These are phyloP conservation scores for Penicillium hesseltinei DNA, from an alignment of 2,329 filamentous ascomycete genomes.

Conservation along the genomic window DNA sequence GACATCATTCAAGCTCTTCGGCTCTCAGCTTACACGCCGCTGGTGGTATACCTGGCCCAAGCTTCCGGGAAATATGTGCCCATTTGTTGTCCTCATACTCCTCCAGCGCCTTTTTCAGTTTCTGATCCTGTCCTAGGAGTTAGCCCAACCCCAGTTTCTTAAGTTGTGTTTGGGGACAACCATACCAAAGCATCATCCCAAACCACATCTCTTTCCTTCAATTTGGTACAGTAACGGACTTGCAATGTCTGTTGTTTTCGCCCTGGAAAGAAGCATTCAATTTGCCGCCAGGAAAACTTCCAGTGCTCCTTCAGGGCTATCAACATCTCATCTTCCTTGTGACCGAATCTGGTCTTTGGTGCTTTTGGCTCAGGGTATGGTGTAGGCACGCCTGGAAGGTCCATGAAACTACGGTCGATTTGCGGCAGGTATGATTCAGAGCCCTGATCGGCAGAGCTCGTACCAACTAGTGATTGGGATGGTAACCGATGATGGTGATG, in stretches of 20 bases:
- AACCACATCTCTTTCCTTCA: slow-evolving; percentile 88
- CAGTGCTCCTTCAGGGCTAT: slow-evolving; percentile 93
- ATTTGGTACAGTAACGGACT: slow-evolving; percentile 90
- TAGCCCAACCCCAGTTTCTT: neutral
- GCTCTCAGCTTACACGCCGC: slow-evolving; percentile 81
- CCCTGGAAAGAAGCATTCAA: slow-evolving; percentile 92
- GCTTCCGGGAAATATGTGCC: slow-evolving; percentile 86
- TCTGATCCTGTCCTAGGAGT: slow-evolving; percentile 31
- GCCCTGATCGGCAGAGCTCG: slow-evolving; percentile 55
- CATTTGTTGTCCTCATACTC: slow-evolving; percentile 68
- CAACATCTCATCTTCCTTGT: slow-evolving; percentile 71
- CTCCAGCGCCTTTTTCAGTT: slow-evolving; percentile 40
- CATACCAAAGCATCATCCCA: slow-evolving; percentile 90
- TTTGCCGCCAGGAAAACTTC: slow-evolving; percentile 95
- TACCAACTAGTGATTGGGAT: slow-evolving; percentile 64
- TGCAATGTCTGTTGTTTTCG: slow-evolving; percentile 86
- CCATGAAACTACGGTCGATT: slow-evolving; percentile 70
- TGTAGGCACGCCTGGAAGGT: slow-evolving; percentile 79
- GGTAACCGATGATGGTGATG: slow-evolving; percentile 83
- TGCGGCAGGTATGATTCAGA: neutral
- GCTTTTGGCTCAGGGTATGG: slow-evolving; percentile 68
- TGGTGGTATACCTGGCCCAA: slow-evolving; percentile 85
- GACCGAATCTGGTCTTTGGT: slow-evolving; percentile 2
- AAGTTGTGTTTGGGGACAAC: neutral
- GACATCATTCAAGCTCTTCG: slow-evolving; percentile 37